Conservation (phyloP, 495 filamentous ascomycete species). For the Paragyromitra xinjiangensis region DNA sequence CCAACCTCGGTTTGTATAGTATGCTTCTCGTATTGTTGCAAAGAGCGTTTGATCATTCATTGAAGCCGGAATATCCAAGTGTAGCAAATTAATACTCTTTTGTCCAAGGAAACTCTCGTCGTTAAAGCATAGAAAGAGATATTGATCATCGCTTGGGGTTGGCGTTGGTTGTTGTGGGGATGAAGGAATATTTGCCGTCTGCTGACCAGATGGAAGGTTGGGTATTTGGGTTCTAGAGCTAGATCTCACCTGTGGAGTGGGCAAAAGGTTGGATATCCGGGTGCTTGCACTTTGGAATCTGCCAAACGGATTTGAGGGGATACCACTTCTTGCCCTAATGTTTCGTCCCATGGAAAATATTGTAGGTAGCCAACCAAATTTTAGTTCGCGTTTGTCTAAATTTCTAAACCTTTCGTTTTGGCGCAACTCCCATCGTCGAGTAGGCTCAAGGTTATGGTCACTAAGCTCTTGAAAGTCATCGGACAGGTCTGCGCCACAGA, state of each 20-base stretch:
- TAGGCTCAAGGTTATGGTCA: background rate
- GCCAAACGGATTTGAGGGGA: background rate
- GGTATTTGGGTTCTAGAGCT: background rate
- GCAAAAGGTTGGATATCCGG: background rate
- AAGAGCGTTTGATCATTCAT: background rate
- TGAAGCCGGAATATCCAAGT: background rate
- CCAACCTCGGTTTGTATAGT: conserved; percentile 7
- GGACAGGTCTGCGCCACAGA: background rate
- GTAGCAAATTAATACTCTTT: background rate
- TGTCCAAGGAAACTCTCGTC: background rate
- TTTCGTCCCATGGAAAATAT: no score
- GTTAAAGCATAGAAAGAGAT: conserved; percentile 5
- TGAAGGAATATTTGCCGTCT: background rate
- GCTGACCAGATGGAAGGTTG: background rate
- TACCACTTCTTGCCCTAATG: no score
- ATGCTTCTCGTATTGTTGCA: background rate
- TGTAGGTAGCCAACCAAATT: no score
- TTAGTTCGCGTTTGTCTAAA: background rate
- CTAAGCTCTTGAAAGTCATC: background rate
- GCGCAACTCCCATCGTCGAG: background rate
- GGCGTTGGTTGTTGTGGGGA: background rate
- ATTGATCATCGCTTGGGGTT: background rate
- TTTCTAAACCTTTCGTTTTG: background rate
- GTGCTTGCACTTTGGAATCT: background rate
- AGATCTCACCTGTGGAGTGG: background rate